Evolutionary conservation across 1,284 basidiomycete species (phyloP).

Genomic region (Apiotrichum veenhuisii): DNA sequence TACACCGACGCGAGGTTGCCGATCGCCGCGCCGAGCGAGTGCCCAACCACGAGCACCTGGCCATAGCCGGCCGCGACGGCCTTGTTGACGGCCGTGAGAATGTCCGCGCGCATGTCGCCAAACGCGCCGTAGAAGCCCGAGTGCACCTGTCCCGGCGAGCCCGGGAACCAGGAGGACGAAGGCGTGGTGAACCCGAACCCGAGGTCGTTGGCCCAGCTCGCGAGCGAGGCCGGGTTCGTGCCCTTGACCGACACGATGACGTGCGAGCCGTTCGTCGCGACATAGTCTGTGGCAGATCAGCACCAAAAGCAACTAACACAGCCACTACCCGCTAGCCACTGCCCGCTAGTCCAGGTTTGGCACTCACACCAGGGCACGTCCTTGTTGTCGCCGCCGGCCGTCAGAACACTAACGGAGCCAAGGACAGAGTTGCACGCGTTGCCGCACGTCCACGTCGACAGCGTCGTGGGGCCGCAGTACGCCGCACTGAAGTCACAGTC

Average conservation of each 20-base stretch:
- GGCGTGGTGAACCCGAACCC: conserved; percentile 15
- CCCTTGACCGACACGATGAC: conserved; percentile 21
- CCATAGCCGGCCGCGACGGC: conserved; percentile 6
- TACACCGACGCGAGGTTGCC: conserved; percentile 18
- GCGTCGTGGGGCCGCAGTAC: not conserved
- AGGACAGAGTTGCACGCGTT: not conserved
- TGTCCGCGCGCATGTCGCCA: conserved; percentile 9
- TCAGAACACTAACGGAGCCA: not conserved
- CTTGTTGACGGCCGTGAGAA: conserved; percentile 9
- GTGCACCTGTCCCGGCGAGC: conserved; percentile 18
- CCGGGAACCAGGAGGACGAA: conserved; percentile 16
- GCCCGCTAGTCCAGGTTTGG: too few species aligned
- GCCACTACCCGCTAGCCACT: too few species aligned
- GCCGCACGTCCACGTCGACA: not conserved
- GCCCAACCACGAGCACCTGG: conserved; percentile 27
- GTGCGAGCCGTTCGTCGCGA: conserved; percentile 5
- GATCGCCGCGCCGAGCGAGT: conserved; percentile 27
- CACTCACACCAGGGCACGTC: not conserved
- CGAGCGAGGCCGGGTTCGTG: conserved; percentile 15
- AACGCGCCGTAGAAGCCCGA: conserved; percentile 27
- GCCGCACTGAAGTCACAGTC: not conserved
- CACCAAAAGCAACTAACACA: not conserved
- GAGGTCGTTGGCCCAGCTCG: conserved; percentile 22
- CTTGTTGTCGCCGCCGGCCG: not conserved
- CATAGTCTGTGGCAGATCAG: not conserved